Conservation (phyloP, 176 grass and related monocot species). For the Carex scoparia region DNA sequence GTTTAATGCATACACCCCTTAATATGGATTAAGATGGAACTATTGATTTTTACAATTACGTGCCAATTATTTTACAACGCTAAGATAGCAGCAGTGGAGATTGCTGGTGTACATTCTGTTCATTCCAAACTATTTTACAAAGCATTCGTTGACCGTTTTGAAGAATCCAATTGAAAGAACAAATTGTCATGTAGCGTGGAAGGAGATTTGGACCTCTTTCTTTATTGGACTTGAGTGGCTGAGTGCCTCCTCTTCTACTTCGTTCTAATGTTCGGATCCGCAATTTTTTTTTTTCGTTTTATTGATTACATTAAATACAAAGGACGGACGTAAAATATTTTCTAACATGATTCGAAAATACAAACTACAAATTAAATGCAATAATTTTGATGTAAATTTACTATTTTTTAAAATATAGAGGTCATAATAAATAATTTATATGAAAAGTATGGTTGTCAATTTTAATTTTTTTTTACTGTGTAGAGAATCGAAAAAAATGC, state of each 20-base stretch:
- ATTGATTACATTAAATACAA: too few species aligned
- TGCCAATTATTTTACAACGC: not conserved
- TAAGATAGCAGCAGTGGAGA: not conserved
- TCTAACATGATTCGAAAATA: too few species aligned
- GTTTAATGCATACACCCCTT: not conserved
- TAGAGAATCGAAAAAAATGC: too few species aligned
- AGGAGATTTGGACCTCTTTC: not conserved
- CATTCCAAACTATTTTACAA: not conserved
- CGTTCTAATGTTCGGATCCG: too few species aligned
- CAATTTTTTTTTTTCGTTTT: too few species aligned
- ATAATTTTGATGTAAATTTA: too few species aligned
- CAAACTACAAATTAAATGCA: too few species aligned
- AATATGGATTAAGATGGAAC: not conserved
- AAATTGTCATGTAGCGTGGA: not conserved
- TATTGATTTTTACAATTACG: not conserved
- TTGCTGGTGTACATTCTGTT: not conserved
- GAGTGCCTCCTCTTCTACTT: not conserved
- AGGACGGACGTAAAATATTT: too few species aligned
- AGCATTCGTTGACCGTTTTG: not conserved
- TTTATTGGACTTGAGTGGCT: not conserved
- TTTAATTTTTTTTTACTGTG: too few species aligned
- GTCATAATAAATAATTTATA: too few species aligned
- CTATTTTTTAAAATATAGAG: too few species aligned
- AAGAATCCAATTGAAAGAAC: not conserved
- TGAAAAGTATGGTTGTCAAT: too few species aligned